Evolutionary conservation across 371 early-diverging fungal species (phyloP).

Genomic region (Mortierella sp.): DNA sequence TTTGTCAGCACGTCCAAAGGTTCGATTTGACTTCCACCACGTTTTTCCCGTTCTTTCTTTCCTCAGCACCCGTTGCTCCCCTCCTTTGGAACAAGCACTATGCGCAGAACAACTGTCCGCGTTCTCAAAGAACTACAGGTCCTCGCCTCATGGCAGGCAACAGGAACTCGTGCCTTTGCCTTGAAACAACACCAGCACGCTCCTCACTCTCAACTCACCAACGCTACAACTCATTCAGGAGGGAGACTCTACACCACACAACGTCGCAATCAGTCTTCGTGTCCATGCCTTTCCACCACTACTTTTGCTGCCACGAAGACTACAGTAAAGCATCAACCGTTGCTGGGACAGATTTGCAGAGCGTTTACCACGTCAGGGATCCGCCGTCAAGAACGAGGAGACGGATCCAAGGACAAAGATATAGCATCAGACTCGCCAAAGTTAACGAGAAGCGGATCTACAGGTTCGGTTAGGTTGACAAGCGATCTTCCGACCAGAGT

Average conservation of each 20-base stretch:
- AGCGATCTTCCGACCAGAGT: conserved; percentile 38
- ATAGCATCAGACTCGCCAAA: background rate
- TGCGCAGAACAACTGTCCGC: conserved; percentile 8
- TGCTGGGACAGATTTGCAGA: background rate
- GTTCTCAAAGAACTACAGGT: background rate
- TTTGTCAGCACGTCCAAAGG: background rate
- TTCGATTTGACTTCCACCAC: too few relatives aligned
- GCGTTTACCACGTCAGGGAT: background rate
- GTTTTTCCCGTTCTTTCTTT: background rate
- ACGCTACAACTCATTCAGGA: background rate
- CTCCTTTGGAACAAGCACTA: background rate
- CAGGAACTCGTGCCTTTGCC: too few relatives aligned
- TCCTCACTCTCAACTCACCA: too few relatives aligned
- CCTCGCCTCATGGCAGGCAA: background rate
- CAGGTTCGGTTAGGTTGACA: conserved; percentile 15
- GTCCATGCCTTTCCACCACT: background rate
- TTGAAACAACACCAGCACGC: background rate
- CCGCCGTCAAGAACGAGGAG: background rate
- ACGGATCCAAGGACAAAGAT: background rate
- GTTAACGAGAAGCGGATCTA: conserved; percentile 10
- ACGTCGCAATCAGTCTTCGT: background rate
- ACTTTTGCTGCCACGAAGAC: background rate
- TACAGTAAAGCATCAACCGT: background rate
- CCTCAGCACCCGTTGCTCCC: background rate
- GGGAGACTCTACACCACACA: conserved; percentile 2